Percentiles rank a stretch among this genome's conserved stretches.
phyloP scores from a whole-genome alignment of 306 rosid species.

The Hippophae tibetana region DNA sequence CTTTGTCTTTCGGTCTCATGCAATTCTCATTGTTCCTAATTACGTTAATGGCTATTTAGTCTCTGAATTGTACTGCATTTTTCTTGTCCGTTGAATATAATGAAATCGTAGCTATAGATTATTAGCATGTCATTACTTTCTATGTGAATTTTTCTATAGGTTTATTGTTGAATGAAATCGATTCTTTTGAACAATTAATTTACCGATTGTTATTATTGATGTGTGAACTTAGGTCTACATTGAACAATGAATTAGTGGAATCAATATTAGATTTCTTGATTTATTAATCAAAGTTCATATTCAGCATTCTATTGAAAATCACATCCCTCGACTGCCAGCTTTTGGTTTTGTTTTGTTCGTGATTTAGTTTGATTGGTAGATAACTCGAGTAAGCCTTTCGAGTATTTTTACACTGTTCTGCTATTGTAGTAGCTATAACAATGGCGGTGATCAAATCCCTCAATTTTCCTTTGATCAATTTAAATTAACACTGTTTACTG shows the following conservation, averaged over 20 bases:
- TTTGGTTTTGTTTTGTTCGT: neutral
- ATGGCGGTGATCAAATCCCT: too few species aligned
- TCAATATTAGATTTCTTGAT: neutral
- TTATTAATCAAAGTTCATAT: neutral
- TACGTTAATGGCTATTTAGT: too few species aligned
- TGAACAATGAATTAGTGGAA: neutral
- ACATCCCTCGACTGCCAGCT: neutral
- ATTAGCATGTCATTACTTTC: constrained; percentile 1
- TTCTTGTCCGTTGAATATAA: too few species aligned
- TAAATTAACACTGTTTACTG: too few species aligned
- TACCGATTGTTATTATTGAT: neutral
- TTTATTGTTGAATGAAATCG: constrained; percentile 6
- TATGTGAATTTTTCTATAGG: constrained; percentile 1
- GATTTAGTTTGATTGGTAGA: neutral
- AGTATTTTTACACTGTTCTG: too few species aligned
- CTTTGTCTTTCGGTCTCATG: constrained; percentile 9
- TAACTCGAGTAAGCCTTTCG: neutral
- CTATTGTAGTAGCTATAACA: too few species aligned
- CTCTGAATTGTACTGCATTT: too few species aligned
- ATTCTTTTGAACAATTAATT: neutral
- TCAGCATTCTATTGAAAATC: neutral
- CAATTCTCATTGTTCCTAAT: constrained; percentile 3
- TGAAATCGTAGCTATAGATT: neutral
- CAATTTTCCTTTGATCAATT: too few species aligned
- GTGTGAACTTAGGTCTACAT: neutral